Evolutionary conservation across 306 rosid species (phyloP).

Genomic region (Oemleria cerasiformis): DNA sequence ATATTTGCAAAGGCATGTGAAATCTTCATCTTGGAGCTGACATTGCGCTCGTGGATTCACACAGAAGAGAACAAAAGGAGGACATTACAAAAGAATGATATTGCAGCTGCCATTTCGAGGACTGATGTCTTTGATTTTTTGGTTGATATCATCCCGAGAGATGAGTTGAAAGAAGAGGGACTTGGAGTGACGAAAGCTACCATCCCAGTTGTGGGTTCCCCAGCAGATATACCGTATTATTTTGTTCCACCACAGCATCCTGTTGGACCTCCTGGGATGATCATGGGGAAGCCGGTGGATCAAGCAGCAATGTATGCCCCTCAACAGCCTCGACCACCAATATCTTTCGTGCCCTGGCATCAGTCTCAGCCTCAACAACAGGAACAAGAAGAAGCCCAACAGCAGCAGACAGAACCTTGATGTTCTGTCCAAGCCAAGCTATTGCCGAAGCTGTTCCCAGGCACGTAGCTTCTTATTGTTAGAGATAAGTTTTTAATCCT

Average conservation of each 20-base stretch:
- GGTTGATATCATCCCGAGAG: slow-evolving; percentile 79
- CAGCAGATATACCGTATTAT: slow-evolving; percentile 65
- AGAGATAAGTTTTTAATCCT: slow-evolving; percentile 14
- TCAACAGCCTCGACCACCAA: slow-evolving; percentile 59
- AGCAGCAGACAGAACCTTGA: slow-evolving; percentile 49
- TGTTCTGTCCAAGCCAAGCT: neutral
- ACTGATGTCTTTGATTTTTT: slow-evolving; percentile 74
- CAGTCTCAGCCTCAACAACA: slow-evolving; percentile 50
- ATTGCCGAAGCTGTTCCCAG: neutral
- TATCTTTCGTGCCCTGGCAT: slow-evolving; percentile 80
- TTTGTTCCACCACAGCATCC: slow-evolving; percentile 63
- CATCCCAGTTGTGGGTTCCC: slow-evolving; percentile 59
- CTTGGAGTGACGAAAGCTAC: slow-evolving; percentile 65
- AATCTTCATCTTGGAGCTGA: slow-evolving; percentile 74
- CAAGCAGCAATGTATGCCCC: slow-evolving; percentile 46
- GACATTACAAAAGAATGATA: slow-evolving; percentile 75
- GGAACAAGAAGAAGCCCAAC: slow-evolving; percentile 47
- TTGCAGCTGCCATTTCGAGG: slow-evolving; percentile 74
- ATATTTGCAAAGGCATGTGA: slow-evolving; percentile 83
- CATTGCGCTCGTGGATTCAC: slow-evolving; percentile 82
- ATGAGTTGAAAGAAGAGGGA: slow-evolving; percentile 79
- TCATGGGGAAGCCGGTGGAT: slow-evolving; percentile 79
- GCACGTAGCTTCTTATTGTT: slow-evolving; percentile 23
- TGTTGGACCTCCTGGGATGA: slow-evolving; percentile 61
- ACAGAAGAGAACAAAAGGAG: slow-evolving; percentile 80